Percentiles rank a stretch among this genome's conserved stretches.
These are phyloP conservation scores for Silybum marianum DNA, from an alignment of 129 eudicot species.

Conservation along the genomic window DNA sequence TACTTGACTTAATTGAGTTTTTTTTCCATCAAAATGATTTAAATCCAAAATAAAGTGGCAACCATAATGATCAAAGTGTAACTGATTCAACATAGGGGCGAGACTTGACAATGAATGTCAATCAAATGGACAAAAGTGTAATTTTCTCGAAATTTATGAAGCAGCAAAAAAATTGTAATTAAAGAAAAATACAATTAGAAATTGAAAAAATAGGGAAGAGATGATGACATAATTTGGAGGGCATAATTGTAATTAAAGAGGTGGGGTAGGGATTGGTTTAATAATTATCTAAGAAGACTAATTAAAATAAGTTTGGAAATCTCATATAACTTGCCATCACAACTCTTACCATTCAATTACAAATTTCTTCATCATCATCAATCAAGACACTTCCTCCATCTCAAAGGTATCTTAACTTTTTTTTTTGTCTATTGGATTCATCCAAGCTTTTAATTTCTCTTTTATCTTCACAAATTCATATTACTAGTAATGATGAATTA, in stretches of 20 bases:
- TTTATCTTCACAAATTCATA: not conserved
- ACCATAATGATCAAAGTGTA: too few species aligned
- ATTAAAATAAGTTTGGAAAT: constrained; percentile 33
- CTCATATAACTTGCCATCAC: constrained; percentile 42
- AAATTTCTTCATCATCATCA: constrained; percentile 34
- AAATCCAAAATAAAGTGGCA: not conserved
- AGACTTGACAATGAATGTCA: too few species aligned
- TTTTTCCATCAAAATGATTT: too few species aligned
- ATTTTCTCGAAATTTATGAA: too few species aligned
- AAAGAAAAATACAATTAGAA: not conserved
- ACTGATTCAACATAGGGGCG: too few species aligned
- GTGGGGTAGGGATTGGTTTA: constrained; percentile 16
- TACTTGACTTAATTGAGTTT: not conserved
- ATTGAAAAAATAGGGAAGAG: not conserved
- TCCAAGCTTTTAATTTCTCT: not conserved
- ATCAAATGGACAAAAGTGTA: not conserved
- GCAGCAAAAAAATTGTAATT: not conserved
- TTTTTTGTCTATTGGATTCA: not conserved
- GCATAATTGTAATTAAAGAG: constrained; percentile 21
- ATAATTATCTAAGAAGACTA: constrained; percentile 18
- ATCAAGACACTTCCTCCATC: constrained; percentile 33
- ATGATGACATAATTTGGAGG: constrained; percentile 34
- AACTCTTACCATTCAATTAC: constrained; percentile 32
- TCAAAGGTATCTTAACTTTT: constrained; percentile 23
- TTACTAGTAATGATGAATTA: not conserved